Evolutionary conservation across 805 yeast genomes (phyloP), one percentile per base, ranked within the genome.

Genomic region (Candida coquimbonensis): DNA sequence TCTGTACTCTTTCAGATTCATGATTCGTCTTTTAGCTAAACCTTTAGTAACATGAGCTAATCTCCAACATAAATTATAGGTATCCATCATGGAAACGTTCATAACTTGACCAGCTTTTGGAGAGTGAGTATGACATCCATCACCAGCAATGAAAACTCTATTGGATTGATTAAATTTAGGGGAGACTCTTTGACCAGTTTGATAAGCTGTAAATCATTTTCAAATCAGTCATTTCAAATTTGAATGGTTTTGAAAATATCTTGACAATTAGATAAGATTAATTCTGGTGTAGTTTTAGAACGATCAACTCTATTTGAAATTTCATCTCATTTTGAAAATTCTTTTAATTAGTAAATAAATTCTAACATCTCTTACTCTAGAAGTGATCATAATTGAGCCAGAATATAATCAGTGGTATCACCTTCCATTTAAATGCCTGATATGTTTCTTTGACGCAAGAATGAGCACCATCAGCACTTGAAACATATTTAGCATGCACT

Each of bases 81-180:
- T 37, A 25, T 37, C 39, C 39, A 37, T 37, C 39, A 37, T 37
- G 13, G 39, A 37, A n/a, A 37, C 39, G 7, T 37, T 37, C 39
- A 37, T 37, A 37, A 31, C 39, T 37, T 37, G 39, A 24, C 39
- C 39, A 24, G 39, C 39, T 37, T 37, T 37, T 21, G 39, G 39
- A 24, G 39, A 37, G 3, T 37, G 39, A 21, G 39, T 37, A 37
- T 37, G 39, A 21, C 39, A 37, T 14, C 31, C 39, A 37, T 37
- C 39, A 24, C 39, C 39, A 12, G 39, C 39, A 25, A 37, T 37
- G 14, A 37, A 37, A 16, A 37, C 16, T 37, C 39, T 37, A 37
- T 37, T 37, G 24, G 8, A 25, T 37, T 21, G 21, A 21, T 24
- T 9, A 8, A 37, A 37, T 25, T 24, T 37, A 7, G 39, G 39